Percentiles rank a stretch among this genome's conserved stretches.
These are phyloP conservation scores for Alternaria atra DNA, from an alignment of 2,329 filamentous ascomycete species.

Conservation along the genomic window DNA sequence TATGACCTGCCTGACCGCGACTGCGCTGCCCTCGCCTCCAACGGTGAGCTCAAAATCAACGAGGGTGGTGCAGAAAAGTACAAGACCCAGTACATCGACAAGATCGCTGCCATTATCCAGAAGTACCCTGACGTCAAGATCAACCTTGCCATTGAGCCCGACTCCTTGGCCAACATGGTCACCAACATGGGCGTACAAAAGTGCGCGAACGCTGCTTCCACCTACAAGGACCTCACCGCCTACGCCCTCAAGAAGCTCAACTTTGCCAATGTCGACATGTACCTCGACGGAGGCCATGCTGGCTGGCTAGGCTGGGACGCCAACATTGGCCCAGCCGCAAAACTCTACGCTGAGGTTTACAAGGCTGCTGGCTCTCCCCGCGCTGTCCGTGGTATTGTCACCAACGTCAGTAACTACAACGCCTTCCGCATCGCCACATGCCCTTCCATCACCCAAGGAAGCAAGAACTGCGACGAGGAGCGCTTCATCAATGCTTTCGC, in stretches of 20 bases:
- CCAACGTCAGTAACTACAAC: conserved; percentile 69
- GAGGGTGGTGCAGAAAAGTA: conserved; percentile 61
- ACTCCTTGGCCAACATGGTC: conserved; percentile 66
- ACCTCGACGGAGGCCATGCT: conserved; percentile 70
- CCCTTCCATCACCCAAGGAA: conserved; percentile 56
- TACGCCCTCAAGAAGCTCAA: conserved; percentile 67
- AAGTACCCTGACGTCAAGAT: conserved; percentile 63
- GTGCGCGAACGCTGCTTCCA: conserved; percentile 63
- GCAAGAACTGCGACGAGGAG: conserved; percentile 64
- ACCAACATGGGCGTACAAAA: conserved; percentile 66
- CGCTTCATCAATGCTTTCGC: conserved; percentile 61
- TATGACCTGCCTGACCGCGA: conserved; percentile 72
- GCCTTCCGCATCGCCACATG: conserved; percentile 59
- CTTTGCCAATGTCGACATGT: conserved; percentile 69
- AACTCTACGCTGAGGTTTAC: conserved; percentile 59
- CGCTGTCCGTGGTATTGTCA: conserved; percentile 62
- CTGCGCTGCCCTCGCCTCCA: conserved; percentile 70
- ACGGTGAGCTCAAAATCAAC: conserved; percentile 68
- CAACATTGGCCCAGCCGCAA: conserved; percentile 63
- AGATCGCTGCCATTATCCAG: conserved; percentile 63
- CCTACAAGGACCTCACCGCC: conserved; percentile 64
- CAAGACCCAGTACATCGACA: conserved; percentile 61
- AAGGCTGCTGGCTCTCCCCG: conserved; percentile 57
- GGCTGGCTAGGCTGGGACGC: conserved; percentile 72
- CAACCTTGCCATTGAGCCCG: conserved; percentile 59